phyloP scores from a whole-genome alignment of 306 rosid species.

The Acmispon strigosus region DNA sequence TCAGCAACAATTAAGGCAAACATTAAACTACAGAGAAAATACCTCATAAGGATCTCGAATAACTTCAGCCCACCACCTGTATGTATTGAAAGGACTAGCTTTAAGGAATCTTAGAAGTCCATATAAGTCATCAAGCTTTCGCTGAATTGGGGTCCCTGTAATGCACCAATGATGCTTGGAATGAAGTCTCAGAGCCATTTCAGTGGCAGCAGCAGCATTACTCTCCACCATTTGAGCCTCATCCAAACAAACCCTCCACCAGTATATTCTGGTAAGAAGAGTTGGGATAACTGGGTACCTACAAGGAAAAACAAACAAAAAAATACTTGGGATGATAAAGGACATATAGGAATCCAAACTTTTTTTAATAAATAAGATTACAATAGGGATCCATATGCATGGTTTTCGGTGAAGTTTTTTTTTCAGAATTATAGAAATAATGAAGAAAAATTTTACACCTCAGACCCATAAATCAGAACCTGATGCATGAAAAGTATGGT shows the following conservation, averaged over 20 bases:
- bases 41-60: slow-evolving; percentile 94
- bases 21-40: slow-evolving; percentile 6
- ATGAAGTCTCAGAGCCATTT: slow-evolving; percentile 82
- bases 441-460: not conserved
- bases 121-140: slow-evolving; percentile 83
- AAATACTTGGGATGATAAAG: slow-evolving; percentile 6
- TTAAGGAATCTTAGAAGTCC: slow-evolving; percentile 78
- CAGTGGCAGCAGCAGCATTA: slow-evolving; percentile 74
- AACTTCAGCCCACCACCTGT: slow-evolving; percentile 95
- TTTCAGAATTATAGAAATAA: not conserved
- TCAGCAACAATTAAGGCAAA: slow-evolving; percentile 4
- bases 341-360: not conserved
- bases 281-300: slow-evolving; percentile 96
- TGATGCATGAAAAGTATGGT: not conserved
- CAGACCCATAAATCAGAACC: slow-evolving; percentile 7
- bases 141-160: slow-evolving; percentile 94
- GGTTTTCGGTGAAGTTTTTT: not conserved
- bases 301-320: slow-evolving; percentile 9
- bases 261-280: slow-evolving; percentile 78
- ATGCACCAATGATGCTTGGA: slow-evolving; percentile 89
- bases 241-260: slow-evolving; percentile 99
- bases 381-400: not conserved
- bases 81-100: slow-evolving; percentile 69
- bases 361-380: not conserved
- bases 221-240: slow-evolving; percentile 99